Percentiles rank a stretch among this genome's conserved stretches.
Conservation (phyloP, 108 stramenopile species). For the Pseudonitzschia multiseries region DNA sequence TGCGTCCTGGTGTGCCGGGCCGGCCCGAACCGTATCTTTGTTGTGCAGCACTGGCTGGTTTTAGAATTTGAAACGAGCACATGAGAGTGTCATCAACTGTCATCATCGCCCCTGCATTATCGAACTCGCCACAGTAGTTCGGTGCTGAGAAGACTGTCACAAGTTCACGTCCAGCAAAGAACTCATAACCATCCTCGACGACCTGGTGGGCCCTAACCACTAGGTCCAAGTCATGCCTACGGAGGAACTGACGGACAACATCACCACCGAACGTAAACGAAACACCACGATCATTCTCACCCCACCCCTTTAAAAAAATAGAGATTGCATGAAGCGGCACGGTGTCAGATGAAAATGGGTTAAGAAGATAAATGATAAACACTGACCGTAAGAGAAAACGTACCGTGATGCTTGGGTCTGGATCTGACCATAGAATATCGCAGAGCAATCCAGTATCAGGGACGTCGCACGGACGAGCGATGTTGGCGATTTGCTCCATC, state of each 20-base stretch:
- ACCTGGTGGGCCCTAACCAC: constrained; percentile 99
- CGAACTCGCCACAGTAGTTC: constrained; percentile 99
- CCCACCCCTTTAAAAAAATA: constrained; percentile 82
- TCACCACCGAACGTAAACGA: constrained; percentile 99
- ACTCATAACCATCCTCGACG: constrained; percentile 99
- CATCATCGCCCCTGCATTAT: constrained; percentile 99
- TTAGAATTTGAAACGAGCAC: constrained; percentile 96
- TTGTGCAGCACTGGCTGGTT: constrained; percentile 88
- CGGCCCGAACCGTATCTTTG: constrained; percentile 62
- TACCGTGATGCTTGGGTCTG: constrained; percentile 93
- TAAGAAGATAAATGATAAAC: background rate
- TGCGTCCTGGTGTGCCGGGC: constrained; percentile 72
- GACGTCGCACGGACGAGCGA: constrained; percentile 96
- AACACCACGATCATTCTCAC: constrained; percentile 99
- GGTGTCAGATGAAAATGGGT: background rate
- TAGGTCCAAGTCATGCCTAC: constrained; percentile 97
- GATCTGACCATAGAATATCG: constrained; percentile 99
- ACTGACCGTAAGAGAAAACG: constrained; percentile 31
- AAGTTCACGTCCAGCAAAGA: constrained; percentile 95
- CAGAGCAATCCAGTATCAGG: constrained; percentile 98
- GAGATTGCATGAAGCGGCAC: background rate
- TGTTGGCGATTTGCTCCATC: constrained; percentile 96
- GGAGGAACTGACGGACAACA: constrained; percentile 97
- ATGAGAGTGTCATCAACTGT: constrained; percentile 94
- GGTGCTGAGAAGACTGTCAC: constrained; percentile 97